Conservation (phyloP, 257 asterid species). For the Gynochthodes officinalis region DNA sequence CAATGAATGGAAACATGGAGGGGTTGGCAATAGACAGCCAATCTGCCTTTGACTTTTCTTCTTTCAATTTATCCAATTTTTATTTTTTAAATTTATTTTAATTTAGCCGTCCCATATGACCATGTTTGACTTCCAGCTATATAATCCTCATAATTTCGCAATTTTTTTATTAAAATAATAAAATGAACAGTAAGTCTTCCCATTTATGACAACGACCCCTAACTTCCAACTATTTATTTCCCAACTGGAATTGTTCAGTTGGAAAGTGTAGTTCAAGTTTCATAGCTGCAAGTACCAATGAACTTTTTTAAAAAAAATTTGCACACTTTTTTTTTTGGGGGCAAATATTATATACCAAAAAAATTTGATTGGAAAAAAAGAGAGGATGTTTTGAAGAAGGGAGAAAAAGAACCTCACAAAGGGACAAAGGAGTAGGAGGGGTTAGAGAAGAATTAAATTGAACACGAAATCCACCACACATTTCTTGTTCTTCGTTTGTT, state of each 20-base stretch:
- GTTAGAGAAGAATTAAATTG: constrained; percentile 8
- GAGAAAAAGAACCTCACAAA: not conserved
- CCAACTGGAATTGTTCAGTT: constrained; percentile 2
- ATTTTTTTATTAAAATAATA: too few species aligned
- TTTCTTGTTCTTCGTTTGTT: not conserved
- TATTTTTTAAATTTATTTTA: too few species aligned
- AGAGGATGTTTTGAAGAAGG: not conserved
- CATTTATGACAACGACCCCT: not conserved
- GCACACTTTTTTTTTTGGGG: too few species aligned
- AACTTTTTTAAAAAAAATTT: too few species aligned
- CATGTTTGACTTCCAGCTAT: constrained; percentile 7
- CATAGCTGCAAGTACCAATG: not conserved
- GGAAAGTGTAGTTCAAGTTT: not conserved
- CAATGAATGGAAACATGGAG: not conserved
- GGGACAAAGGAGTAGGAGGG: constrained; percentile 13
- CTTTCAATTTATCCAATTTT: not conserved
- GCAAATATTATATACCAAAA: too few species aligned
- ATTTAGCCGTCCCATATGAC: not conserved
- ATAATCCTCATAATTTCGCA: too few species aligned
- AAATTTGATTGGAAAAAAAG: not conserved
- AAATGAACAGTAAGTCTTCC: too few species aligned
- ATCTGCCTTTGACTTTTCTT: constrained; percentile 7
- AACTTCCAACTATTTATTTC: constrained; percentile 12
- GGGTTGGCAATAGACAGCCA: not conserved
- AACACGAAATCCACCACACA: constrained; percentile 21